Evolutionary conservation across 164 flowering plant species (phyloP), one percentile per base, ranked within the genome.

Genomic region (Vitis cinerea): DNA sequence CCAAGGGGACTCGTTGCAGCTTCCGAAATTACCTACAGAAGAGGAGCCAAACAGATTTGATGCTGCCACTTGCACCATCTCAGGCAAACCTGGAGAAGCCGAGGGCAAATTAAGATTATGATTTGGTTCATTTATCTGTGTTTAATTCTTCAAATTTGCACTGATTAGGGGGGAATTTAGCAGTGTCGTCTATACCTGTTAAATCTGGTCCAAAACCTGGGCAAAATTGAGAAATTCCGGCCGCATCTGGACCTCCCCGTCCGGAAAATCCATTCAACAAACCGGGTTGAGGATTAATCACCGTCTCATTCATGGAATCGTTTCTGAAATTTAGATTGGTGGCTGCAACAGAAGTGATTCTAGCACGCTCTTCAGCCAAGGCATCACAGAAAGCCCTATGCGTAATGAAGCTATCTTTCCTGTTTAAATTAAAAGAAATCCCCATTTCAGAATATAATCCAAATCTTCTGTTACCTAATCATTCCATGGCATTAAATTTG

Each of bases 371-470:
- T 60, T 80, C 86, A 19, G 83, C 78, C 54, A 83, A 65, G 8
- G 86, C 83, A 71, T 83, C 86, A 72, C 86, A 83, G 44, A 83
- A 83, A 23, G 86, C 86, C 69, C 86, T 75, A 53, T 83, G 86
- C 1, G 86, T 83, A 17, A 80, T 78, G 61, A 83, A 83, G 63
- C 86, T 80, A 68, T 83, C 86, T 66, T 78, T 83, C 78, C 86
- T 83, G 81, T 60, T 48, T 2, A 12, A 59, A 17, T 61, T 16
- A 69, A 59, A 67, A 29, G n/a, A 53, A 31, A 58, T 64, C 37
- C 64, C 71, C 63, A 68, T 49, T 58, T 59, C 48, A 49, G 53
- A 51, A 14, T 17, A 48, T 31, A 56, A 61, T 5, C 30, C 47
- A 49, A 62, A 62, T 9, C 64, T 63, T 29, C 64, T 57, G 63